Conservation (phyloP, 1,139 yeast genomes). For the Sugiyamaella neomexicana region DNA sequence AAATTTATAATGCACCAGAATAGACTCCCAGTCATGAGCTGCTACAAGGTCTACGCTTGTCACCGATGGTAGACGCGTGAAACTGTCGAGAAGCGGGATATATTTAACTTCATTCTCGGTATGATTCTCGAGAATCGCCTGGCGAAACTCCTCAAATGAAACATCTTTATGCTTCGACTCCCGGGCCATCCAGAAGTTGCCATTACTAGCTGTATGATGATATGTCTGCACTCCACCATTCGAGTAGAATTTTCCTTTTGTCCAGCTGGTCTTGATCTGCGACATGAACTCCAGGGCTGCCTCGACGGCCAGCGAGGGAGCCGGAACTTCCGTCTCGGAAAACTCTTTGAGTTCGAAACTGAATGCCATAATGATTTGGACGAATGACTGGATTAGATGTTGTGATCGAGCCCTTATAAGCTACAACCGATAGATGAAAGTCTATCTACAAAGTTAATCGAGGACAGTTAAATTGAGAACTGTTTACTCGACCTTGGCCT, state of each 20-base stretch:
- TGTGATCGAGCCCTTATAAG: no score
- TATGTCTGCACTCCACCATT: constrained; percentile 43
- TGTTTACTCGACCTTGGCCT: background rate
- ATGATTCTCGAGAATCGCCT: constrained; percentile 39
- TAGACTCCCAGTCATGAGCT: constrained; percentile 36
- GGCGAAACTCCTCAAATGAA: constrained; percentile 36
- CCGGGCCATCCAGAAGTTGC: constrained; percentile 51
- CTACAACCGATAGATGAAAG: no score
- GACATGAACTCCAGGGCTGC: constrained; percentile 31
- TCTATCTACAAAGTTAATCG: no score
- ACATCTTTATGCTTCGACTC: constrained; percentile 43
- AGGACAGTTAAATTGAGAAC: background rate
- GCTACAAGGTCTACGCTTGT: constrained; percentile 10
- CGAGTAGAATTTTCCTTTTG: constrained; percentile 28
- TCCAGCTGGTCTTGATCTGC: constrained; percentile 28
- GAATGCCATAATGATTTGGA: constrained; percentile 10
- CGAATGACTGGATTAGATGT: no score
- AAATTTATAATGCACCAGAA: constrained; percentile 49
- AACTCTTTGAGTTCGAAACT: constrained; percentile 31
- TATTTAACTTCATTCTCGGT: constrained; percentile 44
- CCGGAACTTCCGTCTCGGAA: constrained; percentile 32
- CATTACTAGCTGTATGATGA: constrained; percentile 36
- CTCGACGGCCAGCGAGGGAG: constrained; percentile 27
- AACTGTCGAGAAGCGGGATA: constrained; percentile 16
- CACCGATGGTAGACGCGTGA: constrained; percentile 27